These are phyloP conservation scores for Cochlearia excelsa DNA, from an alignment of 345 rosid species.

Conservation along the genomic window DNA sequence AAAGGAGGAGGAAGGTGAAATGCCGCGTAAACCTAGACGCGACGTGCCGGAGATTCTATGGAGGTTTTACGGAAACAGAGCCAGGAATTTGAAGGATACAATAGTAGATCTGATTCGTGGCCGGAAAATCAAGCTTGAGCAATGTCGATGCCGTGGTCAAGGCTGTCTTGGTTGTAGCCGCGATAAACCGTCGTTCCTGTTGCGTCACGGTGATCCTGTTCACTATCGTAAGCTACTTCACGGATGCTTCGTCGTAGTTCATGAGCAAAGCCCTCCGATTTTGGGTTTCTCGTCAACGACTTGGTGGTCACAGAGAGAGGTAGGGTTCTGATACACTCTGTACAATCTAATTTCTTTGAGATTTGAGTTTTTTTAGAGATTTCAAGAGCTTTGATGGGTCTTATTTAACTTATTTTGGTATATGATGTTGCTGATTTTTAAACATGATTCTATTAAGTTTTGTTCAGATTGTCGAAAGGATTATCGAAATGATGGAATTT, in stretches of 20 bases:
- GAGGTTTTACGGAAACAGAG: slow-evolving; percentile 45
- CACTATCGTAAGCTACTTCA: slow-evolving; percentile 54
- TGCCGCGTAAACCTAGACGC: slow-evolving; percentile 39
- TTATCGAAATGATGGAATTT: slow-evolving; percentile 42
- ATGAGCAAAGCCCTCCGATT: slow-evolving; percentile 45
- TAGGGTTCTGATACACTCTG: slow-evolving; percentile 15
- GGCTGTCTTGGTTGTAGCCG: slow-evolving; percentile 39
- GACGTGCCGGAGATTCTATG: slow-evolving; percentile 57
- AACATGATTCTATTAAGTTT: slow-evolving; percentile 6
- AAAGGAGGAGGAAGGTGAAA: slow-evolving; percentile 12
- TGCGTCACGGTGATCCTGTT: slow-evolving; percentile 51
- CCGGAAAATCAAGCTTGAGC: slow-evolving; percentile 21
- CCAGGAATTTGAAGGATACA: slow-evolving; percentile 42
- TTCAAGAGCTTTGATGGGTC: background rate
- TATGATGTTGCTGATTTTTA: background rate
- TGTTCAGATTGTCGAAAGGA: slow-evolving; percentile 52
- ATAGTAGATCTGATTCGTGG: slow-evolving; percentile 38
- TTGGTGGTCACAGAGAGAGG: slow-evolving; percentile 60
- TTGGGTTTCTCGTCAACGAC: slow-evolving; percentile 31
- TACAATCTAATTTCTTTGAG: background rate
- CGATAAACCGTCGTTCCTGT: slow-evolving; percentile 42
- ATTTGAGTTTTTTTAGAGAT: slow-evolving; percentile 12
- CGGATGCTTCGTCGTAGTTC: slow-evolving; percentile 50
- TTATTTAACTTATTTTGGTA: background rate
- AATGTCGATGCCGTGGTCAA: slow-evolving; percentile 42